Evolutionary conservation across 768 basidiomycete species (phyloP), one percentile per base, ranked within the genome.

Genomic region (Lepiota venenata): DNA sequence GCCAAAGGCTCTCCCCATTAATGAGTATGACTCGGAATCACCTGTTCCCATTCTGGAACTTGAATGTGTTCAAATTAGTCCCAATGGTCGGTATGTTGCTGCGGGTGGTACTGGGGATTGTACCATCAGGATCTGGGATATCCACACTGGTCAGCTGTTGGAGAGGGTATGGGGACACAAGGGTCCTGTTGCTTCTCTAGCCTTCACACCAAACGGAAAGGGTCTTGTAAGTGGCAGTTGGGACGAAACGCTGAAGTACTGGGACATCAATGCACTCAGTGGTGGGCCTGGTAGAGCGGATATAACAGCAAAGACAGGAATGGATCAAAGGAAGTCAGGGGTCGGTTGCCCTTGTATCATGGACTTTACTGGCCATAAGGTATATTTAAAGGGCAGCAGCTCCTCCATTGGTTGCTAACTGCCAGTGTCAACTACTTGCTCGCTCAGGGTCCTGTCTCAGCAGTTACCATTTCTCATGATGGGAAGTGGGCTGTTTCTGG

Each of bases 181-280:
- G 79, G 39, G 90, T 89, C 57, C 88, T 92, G 62, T 84, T 83
- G 46, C 88, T 93, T 32, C 93, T 92, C 66, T 93, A 8, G 90
- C 89, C n/a, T 98, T 96, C 71, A 91, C 91, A 3, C 92, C 91
- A 0, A 94, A 96, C 64, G 93, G 93, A 37, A 84, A 84, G 65
- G 88, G 86, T 2, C 74, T 98, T 60, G 88, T 97, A 5, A 91
- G 88, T 58, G 95, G 93, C 35, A 91, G 89, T 69, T 71, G 92
- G 60, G 91, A 93, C 65, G 84, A 88, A 73, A 89, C 87, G 45
- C 64, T 93, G 56, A 88, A 91, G 66, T 83, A 86, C 56, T 93
- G 91, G 88, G 90, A 92, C 64, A 76, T 93, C 14, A 83, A 84
- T 63, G 84, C 81, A 47, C 76, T 96, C 60, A 83, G 89, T 35